These are phyloP conservation scores for Chondrus crispus DNA, from an alignment of 23 red algal genomes.

Conservation along the genomic window DNA sequence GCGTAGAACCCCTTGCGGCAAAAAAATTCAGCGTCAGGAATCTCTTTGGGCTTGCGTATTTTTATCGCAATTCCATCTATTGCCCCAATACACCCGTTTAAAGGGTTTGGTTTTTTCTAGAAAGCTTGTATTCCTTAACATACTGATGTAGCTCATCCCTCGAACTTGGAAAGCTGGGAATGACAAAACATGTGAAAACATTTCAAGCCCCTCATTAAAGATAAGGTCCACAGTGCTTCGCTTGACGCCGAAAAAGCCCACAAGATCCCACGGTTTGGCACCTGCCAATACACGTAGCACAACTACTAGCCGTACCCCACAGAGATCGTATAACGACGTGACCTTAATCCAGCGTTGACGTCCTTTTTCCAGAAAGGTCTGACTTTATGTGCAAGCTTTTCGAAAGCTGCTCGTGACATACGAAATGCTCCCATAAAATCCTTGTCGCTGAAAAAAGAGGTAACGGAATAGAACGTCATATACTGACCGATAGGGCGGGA, in stretches of 20 bases:
- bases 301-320: background rate
- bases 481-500: background rate
- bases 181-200: background rate
- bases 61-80: background rate
- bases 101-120: background rate
- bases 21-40: background rate
- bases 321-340: background rate
- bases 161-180: background rate
- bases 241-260: background rate
- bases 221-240: background rate
- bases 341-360: background rate
- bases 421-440: background rate
- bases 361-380: background rate
- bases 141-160: background rate
- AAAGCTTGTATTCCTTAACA: background rate
- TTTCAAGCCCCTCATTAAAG: background rate
- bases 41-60: background rate
- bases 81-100: conserved; percentile 25
- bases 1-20: background rate
- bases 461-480: background rate
- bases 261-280: background rate
- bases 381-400: background rate
- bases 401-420: background rate
- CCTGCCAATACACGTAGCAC: background rate
- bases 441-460: background rate